Conservation (phyloP, 176 grass and related monocot species). For the Phyllostachys edulis region DNA sequence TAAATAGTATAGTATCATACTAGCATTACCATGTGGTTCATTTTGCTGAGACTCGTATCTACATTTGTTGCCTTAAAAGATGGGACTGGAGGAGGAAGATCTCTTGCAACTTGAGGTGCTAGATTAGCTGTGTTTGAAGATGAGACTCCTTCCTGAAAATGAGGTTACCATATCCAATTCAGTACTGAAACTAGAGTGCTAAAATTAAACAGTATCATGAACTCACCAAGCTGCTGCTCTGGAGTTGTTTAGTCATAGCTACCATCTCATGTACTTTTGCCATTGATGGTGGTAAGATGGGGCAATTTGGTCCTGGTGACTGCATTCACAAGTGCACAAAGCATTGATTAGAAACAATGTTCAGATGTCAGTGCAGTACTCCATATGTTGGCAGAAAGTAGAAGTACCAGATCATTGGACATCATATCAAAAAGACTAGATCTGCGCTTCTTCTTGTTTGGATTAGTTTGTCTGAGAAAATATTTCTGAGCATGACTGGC, state of each 20-base stretch:
- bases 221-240: conserved; percentile 49
- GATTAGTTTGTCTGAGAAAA: conserved; percentile 61
- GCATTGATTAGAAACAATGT: conserved; percentile 22
- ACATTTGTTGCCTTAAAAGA: conserved; percentile 36
- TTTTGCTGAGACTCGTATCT: conserved; percentile 39
- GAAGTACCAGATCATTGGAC: conserved; percentile 40
- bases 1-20: background rate
- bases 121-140: conserved; percentile 41
- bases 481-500: conserved; percentile 82
- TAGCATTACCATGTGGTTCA: conserved; percentile 46
- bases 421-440: conserved; percentile 75
- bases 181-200: background rate
- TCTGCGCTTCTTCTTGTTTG: conserved; percentile 67
- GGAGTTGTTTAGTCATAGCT: conserved; percentile 44
- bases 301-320: conserved; percentile 44
- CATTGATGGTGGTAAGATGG: conserved; percentile 40
- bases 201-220: conserved; percentile 32
- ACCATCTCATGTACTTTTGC: conserved; percentile 48
- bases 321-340: conserved; percentile 39
- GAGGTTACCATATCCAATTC: conserved; percentile 8
- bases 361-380: conserved; percentile 9
- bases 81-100: conserved; percentile 39
- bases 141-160: conserved; percentile 48
- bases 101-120: conserved; percentile 32
- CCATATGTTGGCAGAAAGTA: conserved; percentile 24